A percentile compares a stretch with the other conserved stretches of the same genome.
Conservation (phyloP, 2,329 filamentous ascomycete species). For the Reticulascus tulasneorum region DNA sequence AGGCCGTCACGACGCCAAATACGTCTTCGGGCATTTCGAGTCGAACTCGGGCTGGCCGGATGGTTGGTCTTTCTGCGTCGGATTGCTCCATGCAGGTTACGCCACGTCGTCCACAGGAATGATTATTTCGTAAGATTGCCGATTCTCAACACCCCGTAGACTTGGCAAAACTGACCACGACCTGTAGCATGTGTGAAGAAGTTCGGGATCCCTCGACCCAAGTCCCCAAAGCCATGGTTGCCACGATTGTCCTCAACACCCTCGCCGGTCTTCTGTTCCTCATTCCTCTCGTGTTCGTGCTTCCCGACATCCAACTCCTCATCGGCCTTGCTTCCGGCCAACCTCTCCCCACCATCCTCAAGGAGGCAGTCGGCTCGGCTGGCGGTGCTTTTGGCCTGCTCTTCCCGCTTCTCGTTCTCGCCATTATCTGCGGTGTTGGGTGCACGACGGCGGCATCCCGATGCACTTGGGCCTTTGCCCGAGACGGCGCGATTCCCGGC, state of each 20-base stretch:
- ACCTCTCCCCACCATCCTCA: constrained; percentile 62
- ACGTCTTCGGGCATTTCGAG: constrained; percentile 67
- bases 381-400: constrained; percentile 61
- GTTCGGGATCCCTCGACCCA: constrained; percentile 62
- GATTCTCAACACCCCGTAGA: constrained; percentile 5
- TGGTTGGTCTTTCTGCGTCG: constrained; percentile 72
- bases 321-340: constrained; percentile 52
- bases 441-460: constrained; percentile 67
- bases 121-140: constrained; percentile 64
- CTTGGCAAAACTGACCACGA: constrained; percentile 11
- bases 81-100: constrained; percentile 68
- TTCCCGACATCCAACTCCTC: constrained; percentile 58
- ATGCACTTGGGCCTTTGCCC: constrained; percentile 66
- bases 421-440: constrained; percentile 62
- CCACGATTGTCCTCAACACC: constrained; percentile 63
- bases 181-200: constrained; percentile 66
- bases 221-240: constrained; percentile 70
- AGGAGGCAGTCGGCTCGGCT: constrained; percentile 55
- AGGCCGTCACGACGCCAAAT: constrained; percentile 59
- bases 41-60: constrained; percentile 63
- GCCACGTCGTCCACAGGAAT: constrained; percentile 74
- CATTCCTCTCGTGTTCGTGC: constrained; percentile 64
- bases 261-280: constrained; percentile 64
- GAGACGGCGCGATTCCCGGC: constrained; percentile 66
- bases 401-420: constrained; percentile 62